Conservation (phyloP, 2,329 filamentous ascomycete genomes). For the Fusarium sambucinum region DNA sequence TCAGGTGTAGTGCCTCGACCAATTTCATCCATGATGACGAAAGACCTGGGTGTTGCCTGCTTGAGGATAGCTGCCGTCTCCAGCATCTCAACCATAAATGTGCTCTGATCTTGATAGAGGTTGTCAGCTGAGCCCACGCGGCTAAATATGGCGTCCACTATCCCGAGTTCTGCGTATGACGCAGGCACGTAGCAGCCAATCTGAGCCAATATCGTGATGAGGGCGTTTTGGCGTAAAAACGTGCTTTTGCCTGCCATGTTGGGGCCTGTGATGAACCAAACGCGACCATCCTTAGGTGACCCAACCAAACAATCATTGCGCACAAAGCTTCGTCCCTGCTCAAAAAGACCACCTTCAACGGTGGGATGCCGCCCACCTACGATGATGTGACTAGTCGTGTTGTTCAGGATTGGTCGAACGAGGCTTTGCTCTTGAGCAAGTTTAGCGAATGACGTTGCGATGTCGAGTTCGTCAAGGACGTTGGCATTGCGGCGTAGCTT, state of each 20-base stretch:
- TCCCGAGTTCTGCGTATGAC: conserved; percentile 83
- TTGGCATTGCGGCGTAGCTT: conserved; percentile 88
- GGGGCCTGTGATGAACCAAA: conserved; percentile 82
- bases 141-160: conserved; percentile 97
- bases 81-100: conserved; percentile 99
- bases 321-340: conserved; percentile 84
- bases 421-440: conserved; percentile 81
- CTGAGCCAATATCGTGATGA: conserved; percentile 94
- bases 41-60: conserved; percentile 83
- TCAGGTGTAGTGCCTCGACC: conserved; percentile 93
- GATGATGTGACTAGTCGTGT: conserved; percentile 76
- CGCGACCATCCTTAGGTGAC: conserved; percentile 70
- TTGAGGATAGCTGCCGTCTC: conserved; percentile 93
- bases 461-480: conserved; percentile 94
- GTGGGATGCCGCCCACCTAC: conserved; percentile 91
- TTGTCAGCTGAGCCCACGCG: conserved; percentile 95
- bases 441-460: conserved; percentile 85
- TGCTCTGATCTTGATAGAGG: conserved; percentile 93
- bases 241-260: conserved; percentile 99
- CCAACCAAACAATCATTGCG: conserved; percentile 88
- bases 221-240: conserved; percentile 92
- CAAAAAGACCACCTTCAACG: conserved; percentile 83
- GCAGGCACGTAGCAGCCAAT: conserved; percentile 94
- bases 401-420: conserved; percentile 78
- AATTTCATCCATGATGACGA: conserved; percentile 99